A percentile compares a stretch with the other conserved stretches of the same genome.
phyloP scores from a whole-genome alignment of 768 basidiomycete genomes.

The Russula vinacea region DNA sequence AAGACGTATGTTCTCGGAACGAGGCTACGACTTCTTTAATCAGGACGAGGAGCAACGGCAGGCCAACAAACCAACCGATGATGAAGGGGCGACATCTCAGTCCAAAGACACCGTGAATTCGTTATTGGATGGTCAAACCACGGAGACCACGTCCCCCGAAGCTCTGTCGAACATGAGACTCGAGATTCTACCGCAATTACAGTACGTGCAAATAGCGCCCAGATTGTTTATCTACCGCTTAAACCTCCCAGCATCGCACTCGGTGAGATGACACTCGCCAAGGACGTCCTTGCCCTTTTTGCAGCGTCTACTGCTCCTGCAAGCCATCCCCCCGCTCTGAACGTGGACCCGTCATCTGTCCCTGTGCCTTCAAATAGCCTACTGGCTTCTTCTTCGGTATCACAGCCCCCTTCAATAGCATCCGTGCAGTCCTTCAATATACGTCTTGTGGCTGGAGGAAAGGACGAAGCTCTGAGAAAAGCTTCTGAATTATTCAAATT shows the following conservation, averaged over 20 bases:
- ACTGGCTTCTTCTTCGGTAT: slow-evolving; percentile 61
- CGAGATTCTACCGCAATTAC: slow-evolving; percentile 67
- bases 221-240: neutral
- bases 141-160: slow-evolving; percentile 62
- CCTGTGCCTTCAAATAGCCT: slow-evolving; percentile 27
- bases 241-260: slow-evolving; percentile 54
- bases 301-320: slow-evolving; percentile 39
- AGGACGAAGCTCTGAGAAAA: slow-evolving; percentile 74
- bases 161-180: slow-evolving; percentile 70
- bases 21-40: slow-evolving; percentile 75
- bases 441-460: slow-evolving; percentile 70
- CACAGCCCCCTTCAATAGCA: slow-evolving; percentile 48
- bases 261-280: slow-evolving; percentile 77
- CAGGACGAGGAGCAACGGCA: slow-evolving; percentile 36
- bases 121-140: slow-evolving; percentile 37
- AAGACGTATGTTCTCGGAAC: slow-evolving; percentile 66
- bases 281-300: slow-evolving; percentile 62
- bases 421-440: slow-evolving; percentile 72
- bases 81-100: slow-evolving; percentile 31
- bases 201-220: slow-evolving; percentile 47
- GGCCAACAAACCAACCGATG: slow-evolving; percentile 26
- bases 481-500: slow-evolving; percentile 68
- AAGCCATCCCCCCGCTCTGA: neutral
- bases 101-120: slow-evolving; percentile 35
- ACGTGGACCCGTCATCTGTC: slow-evolving; percentile 7